Base-by-base conservation (phyloP, 2,329 filamentous ascomycete species). In the Mollisia scopiformis region DNA sequence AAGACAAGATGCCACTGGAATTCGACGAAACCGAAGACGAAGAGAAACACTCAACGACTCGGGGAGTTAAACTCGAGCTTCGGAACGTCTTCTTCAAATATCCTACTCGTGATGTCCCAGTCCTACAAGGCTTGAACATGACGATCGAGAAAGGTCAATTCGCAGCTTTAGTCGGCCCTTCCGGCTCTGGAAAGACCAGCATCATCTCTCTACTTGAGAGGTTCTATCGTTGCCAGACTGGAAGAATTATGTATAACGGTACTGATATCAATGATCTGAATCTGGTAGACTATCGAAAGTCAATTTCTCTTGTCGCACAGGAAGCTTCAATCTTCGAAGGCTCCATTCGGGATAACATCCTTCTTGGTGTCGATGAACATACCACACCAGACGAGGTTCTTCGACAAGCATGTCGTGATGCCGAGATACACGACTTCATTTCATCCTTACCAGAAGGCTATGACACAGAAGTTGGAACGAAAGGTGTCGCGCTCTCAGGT, bases 271-370 rank as follows among this genome's bases (percentile, higher is more conserved):
- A 77, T 1, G 72, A 79, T 1, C 72, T 91, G 53, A 84, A 88
- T 57, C 80, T 89, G 0, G 80, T 80, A 62, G 76, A 81, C 19
- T 92, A 92, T 71, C 84, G 90, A 41, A 80, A 80, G 55, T 77
- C 85, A 31, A 79, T 93, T 14, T 88, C 88, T 1, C 81, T 93
- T 0, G 90, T 93, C 0, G 85, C 88, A 3, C 90, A 93, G 74
- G 90, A 93, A 71, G 82, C 90, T 7, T 87, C 87, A 0, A 79
- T 93, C 70, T 92, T 91, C 71, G 84, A 86, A 69, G 80, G 82
- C 21, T 84, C 85, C 1, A 80, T 92, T 16, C 81, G 84, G 10
- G 88, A 92, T 60, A 92, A 91, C 66, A 84, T 91, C 53, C 73
- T 88, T 1, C 78, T 91, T 0, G 88, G 88, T 21, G 82, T 90